Base-by-base conservation (phyloP, 1,139 yeast genomes). In the Pichia sp. region DNA sequence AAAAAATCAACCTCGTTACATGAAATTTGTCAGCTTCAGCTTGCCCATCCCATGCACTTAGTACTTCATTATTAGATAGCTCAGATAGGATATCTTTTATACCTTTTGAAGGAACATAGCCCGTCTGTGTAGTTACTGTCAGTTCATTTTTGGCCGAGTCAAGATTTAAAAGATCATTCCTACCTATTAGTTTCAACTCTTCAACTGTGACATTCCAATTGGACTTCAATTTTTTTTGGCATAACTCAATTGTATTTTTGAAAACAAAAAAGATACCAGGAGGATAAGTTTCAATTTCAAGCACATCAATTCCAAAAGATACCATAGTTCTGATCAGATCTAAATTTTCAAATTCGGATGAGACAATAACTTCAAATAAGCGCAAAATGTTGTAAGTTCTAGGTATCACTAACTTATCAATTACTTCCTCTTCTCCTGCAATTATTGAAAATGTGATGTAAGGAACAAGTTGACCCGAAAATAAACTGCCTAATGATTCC, bases 261-360 rank as follows among this genome's bases (percentile, higher is more conserved):
- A 90, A 70, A 0, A 95, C 90, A 4, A 86, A 70, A 32, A 78
- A 70, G 2, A 90, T 74, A 0, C 96, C 96, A 3, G 83, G 72
- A 0, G 97, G 97, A 61, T 77, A 86, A 0, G 90, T 80, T 49
- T 87, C 89, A 29, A 90, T 68, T 51, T 79, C 84, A 3, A 73
- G 68, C 30, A 72, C 68, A 2, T 79, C 73, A 11, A 88, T 74
- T 1, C 78, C 78, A 57, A 77, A 76, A 49, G 80, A 84, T 29
- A 78, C 77, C 79, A 87, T 78, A 62, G 81, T 70, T 53, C 79
- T 82, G 4, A 87, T 78, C 8, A 87, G 74, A 55, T 83, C 82
- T 6, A 69, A 70, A 0, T 81, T 74, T 0, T 78, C 76, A 63
- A 75, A 81, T 36, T 76, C 76, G 0, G 81, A 70, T 0, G 88